These are phyloP conservation scores for Ploettnerulaceae sp. DNA, from an alignment of 2,329 filamentous ascomycete species.

Conservation along the genomic window DNA sequence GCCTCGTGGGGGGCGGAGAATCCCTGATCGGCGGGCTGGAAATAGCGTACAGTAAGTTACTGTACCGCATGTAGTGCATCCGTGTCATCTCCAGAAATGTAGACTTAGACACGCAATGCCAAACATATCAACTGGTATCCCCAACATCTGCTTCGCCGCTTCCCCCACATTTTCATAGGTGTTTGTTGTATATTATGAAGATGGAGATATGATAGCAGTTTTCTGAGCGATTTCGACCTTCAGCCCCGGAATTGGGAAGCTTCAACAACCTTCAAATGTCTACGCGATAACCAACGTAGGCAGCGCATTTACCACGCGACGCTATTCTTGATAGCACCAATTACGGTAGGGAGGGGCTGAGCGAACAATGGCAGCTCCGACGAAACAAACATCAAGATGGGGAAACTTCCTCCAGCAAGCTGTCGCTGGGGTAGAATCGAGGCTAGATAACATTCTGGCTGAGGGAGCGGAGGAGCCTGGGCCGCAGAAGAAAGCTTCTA, in stretches of 20 bases:
- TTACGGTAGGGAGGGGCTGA: conserved; percentile 9
- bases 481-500: conserved; percentile 36
- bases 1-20: conserved; percentile 13
- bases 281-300: conserved; percentile 1
- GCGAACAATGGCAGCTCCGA: conserved; percentile 30
- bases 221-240: too few species aligned
- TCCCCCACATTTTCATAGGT: neutral
- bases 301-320: conserved; percentile 14
- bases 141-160: conserved; percentile 7
- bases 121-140: conserved; percentile 6
- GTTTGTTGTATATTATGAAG: neutral
- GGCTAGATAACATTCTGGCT: conserved; percentile 84
- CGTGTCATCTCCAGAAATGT: conserved; percentile 18
- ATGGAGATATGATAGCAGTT: too few species aligned
- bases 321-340: conserved; percentile 13
- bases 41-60: too few species aligned
- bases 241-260: neutral
- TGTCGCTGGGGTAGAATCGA: conserved; percentile 88
- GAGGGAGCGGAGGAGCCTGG: conserved; percentile 57
- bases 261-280: neutral
- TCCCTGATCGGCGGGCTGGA: conserved; percentile 5
- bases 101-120: conserved; percentile 12
- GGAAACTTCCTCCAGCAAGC: conserved; percentile 81
- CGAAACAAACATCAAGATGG: conserved; percentile 58
- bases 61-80: conserved; percentile 2